Base-by-base conservation (phyloP, 2,329 filamentous ascomycete species). In the Simplicillium aogashimaense region DNA sequence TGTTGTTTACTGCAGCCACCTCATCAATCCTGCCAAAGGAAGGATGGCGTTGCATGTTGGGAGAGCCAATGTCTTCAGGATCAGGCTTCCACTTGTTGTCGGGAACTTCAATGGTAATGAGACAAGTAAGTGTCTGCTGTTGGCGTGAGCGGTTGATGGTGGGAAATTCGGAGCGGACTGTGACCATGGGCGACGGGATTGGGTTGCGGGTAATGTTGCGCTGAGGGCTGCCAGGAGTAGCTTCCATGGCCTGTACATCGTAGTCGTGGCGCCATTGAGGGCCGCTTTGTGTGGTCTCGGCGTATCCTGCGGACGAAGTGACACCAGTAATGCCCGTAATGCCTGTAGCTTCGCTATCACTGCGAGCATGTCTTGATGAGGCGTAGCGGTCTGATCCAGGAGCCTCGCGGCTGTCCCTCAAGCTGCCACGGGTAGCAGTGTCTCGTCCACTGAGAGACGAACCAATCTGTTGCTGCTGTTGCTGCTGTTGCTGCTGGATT, bases 231-330 rank as follows among this genome's bases (percentile, higher is more conserved):
- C 77, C 76, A 14, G 94, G 71, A 29, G 81, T 83, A 0, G 86
- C 86, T 60, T 95, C 90, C 86, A 95, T 95, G 3, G 89, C 88
- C 59, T 97, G 90, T 13, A 95, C 78, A 55, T 97, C 92, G 54
- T 95, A 97, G 57, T 97, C 90, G 55, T 95, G 88, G 41, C 84
- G 82, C 51, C 89, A 78, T 32, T 74, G 72, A 30, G 76, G 76
- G 7, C 74, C 76, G 52, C 77, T 82, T 50, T 86, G 79, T 13
- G 79, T 78, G 3, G 81, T 81, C 46, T 90, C 85, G 18, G 81
- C 74, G 54, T 94, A 95, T 35, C 89, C 87, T 16, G 74, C 78
- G 2, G 86, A 88, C 1, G 87, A 92, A 9, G 79, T 72, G 18
- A 76, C 67, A 8, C 81, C 81, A 4, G 82, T 85, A 18, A 35